Base-by-base conservation (phyloP, 1,284 basidiomycete species). In the Ustilago shanxiensis region DNA sequence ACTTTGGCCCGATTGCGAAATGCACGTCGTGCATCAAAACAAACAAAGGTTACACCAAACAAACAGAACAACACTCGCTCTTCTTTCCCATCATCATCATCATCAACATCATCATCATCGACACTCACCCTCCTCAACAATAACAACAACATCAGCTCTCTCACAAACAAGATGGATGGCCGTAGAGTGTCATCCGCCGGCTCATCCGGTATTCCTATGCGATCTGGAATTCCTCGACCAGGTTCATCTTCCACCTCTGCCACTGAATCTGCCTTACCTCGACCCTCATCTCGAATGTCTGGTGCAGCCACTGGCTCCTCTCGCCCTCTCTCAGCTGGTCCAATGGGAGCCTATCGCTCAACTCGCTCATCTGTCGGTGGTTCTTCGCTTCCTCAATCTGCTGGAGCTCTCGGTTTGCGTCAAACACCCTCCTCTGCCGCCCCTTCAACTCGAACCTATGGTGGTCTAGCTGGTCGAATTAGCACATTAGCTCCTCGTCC, bases 151-250 rank as follows among this genome's bases (percentile, higher is more conserved):
- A 6, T 16, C 37, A 31, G 10, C 18, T 2, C 29, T 20, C 28
- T 41, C n/a, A 28, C 5, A 18, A 8, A 24, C 45, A 56, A 31
- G 2, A 77, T 77, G 70, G 66, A 66, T 31, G 52, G 55, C 41
- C 71, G 66, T 18, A 69, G 70, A 37, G 52, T 50, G 9, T 70
- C 66, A 22, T 63, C 55, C 2, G 54, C 62, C 6, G 74, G 70
- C 60, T 52, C 63, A 16, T 33, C 31, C 11, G 70, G 70, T 47
- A 72, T 77, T 37, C 75, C 75, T 18, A 71, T 69, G 65, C 70
- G 75, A 4, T 66, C 70, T 20, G 69, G 66, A 22, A 77, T 77
- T 18, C 75, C 75, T 11, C 49, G 75, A 47, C 75, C 75, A 49
- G 70, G 62, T 31, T 37, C 62, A 9, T 14, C 39, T 20, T 14